Evolutionary conservation across 164 flowering plant genomes (phyloP).

Genomic region (Magnolia officinalis): DNA sequence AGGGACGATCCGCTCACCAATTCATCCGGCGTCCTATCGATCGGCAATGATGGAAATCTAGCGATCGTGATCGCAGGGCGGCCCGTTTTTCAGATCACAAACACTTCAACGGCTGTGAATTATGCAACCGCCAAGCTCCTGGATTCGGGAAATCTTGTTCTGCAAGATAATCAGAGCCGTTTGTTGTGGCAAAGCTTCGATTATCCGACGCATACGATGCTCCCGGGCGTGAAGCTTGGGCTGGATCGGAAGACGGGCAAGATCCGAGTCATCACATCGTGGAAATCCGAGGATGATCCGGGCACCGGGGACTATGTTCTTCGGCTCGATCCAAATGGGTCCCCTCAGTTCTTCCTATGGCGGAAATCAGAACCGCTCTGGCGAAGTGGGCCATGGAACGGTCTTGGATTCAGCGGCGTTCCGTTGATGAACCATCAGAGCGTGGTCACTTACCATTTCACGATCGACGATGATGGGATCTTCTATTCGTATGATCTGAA

Average conservation of each 20-base stretch:
- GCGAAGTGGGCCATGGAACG: constrained; percentile 67
- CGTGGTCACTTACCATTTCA: constrained; percentile 22
- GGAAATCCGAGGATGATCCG: constrained; percentile 43
- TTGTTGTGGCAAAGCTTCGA: constrained; percentile 11
- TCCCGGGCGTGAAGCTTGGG: constrained; percentile 34
- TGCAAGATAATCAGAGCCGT: constrained; percentile 12
- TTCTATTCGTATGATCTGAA: constrained; percentile 30
- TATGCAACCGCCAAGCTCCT: constrained; percentile 29
- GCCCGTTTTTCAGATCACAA: background rate
- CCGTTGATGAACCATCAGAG: constrained; percentile 36
- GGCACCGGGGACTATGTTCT: constrained; percentile 34
- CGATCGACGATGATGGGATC: constrained; percentile 19
- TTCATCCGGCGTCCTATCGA: constrained; percentile 24
- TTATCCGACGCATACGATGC: constrained; percentile 19
- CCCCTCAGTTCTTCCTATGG: constrained; percentile 27
- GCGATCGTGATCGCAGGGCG: background rate
- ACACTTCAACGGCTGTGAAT: background rate
- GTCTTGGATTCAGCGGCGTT: constrained; percentile 50
- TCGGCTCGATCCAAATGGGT: constrained; percentile 29
- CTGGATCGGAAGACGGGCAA: constrained; percentile 16
- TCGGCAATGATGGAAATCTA: constrained; percentile 27
- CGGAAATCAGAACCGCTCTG: background rate
- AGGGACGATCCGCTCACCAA: constrained; percentile 40
- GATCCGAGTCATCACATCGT: constrained; percentile 15
- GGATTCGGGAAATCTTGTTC: constrained; percentile 47